phyloP scores from a whole-genome alignment of 2,329 filamentous ascomycete genomes.

The Stachybotrys chlorohalonatus region DNA sequence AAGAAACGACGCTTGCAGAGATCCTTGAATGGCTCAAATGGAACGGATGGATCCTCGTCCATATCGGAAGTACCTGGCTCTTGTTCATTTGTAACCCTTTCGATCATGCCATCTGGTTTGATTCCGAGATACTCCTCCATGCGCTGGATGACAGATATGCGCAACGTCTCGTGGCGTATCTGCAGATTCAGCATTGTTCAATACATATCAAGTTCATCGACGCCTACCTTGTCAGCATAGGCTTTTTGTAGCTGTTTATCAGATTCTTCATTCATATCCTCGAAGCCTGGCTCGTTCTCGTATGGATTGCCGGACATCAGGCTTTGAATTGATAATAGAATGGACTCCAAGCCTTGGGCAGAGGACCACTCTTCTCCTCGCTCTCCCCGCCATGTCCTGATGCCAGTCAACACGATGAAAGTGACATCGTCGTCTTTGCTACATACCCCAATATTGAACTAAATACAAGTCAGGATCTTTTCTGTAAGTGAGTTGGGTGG shows the following conservation, averaged over 20 bases:
- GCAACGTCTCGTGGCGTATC: slow-evolving; percentile 85
- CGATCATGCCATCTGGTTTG: slow-evolving; percentile 36
- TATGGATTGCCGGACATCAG: slow-evolving; percentile 91
- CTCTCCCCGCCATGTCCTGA: slow-evolving; percentile 85
- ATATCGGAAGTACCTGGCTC: neutral
- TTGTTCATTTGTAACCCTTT: neutral
- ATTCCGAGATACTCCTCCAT: slow-evolving; percentile 73
- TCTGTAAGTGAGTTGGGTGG: neutral
- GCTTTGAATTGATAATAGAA: slow-evolving; percentile 91
- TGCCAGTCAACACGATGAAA: neutral
- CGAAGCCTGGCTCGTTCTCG: slow-evolving; percentile 92
- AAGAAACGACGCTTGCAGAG: slow-evolving; percentile 85
- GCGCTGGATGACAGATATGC: slow-evolving; percentile 77
- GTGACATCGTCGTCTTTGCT: neutral
- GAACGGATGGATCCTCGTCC: slow-evolving; percentile 17
- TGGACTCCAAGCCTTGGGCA: slow-evolving; percentile 88
- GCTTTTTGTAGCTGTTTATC: slow-evolving; percentile 67
- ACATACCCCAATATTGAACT: slow-evolving; percentile 78
- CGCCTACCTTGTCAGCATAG: slow-evolving; percentile 67
- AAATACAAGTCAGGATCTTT: neutral
- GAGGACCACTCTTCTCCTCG: slow-evolving; percentile 93
- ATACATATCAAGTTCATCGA: neutral
- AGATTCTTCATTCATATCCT: slow-evolving; percentile 56
- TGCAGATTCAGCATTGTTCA: slow-evolving; percentile 25
- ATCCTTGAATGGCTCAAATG: slow-evolving; percentile 83